Evolutionary conservation across 768 basidiomycete species (phyloP).

Genomic region (Boletus reticulatus): DNA sequence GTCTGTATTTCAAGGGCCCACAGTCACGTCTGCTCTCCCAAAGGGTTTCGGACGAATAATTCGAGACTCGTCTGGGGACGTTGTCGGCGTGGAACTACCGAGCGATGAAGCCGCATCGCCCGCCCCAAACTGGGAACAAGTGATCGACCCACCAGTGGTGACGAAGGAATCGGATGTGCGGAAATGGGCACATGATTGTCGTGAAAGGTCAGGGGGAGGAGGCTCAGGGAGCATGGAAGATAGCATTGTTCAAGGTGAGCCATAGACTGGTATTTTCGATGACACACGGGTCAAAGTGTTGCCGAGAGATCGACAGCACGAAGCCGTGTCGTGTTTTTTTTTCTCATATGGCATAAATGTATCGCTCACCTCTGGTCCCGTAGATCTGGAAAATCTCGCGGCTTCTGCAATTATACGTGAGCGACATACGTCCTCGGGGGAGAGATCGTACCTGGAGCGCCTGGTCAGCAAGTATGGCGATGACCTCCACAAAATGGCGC

Average conservation of each 20-base stretch:
- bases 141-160: slow-evolving; percentile 39
- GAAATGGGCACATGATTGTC: slow-evolving; percentile 15
- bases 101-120: slow-evolving; percentile 42
- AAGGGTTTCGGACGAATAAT: slow-evolving; percentile 80
- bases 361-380: slow-evolving; percentile 10
- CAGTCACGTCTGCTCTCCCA: slow-evolving; percentile 37
- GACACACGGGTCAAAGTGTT: neutral
- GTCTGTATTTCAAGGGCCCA: slow-evolving; percentile 7
- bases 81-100: slow-evolving; percentile 65
- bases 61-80: slow-evolving; percentile 73
- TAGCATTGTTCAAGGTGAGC: slow-evolving; percentile 35
- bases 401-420: slow-evolving; percentile 43
- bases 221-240: neutral
- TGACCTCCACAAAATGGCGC: slow-evolving; percentile 74
- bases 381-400: slow-evolving; percentile 69
- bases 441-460: slow-evolving; percentile 60
- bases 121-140: slow-evolving; percentile 25
- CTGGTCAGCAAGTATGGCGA: slow-evolving; percentile 69
- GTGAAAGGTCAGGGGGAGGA: neutral
- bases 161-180: slow-evolving; percentile 14
- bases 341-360: neutral
- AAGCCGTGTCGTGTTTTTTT: neutral
- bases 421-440: slow-evolving; percentile 68
- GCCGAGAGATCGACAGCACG: slow-evolving; percentile 1
- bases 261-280: neutral